These are phyloP conservation scores for Exophiala spinifera DNA, from an alignment of 2,329 filamentous ascomycete species.

Conservation along the genomic window DNA sequence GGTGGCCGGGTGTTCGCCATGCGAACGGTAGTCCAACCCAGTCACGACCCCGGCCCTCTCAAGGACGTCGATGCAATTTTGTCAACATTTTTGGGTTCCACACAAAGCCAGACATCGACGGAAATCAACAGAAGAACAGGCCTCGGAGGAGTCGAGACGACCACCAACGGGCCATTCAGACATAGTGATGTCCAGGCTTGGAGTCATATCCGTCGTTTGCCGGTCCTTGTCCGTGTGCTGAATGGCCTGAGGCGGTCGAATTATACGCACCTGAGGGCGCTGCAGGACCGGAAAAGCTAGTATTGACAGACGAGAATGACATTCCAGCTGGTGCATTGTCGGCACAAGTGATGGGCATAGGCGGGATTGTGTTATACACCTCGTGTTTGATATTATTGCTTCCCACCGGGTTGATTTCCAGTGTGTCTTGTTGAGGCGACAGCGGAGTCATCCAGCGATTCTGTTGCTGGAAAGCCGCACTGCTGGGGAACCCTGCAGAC, in stretches of 20 bases:
- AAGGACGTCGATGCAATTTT: background rate
- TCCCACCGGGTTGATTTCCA: background rate
- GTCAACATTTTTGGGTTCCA: background rate
- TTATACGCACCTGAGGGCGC: slow-evolving; percentile 12
- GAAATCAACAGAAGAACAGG: too few relatives aligned
- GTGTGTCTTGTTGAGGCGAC: slow-evolving; percentile 13
- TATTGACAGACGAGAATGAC: slow-evolving; percentile 11
- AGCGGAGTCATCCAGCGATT: slow-evolving; percentile 29
- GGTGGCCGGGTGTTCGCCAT: background rate
- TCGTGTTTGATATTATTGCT: slow-evolving; percentile 8
- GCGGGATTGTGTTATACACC: slow-evolving; percentile 15
- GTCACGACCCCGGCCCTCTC: too few relatives aligned
- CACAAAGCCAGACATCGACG: too few relatives aligned
- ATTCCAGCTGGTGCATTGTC: slow-evolving; percentile 12
- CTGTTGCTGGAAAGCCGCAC: slow-evolving; percentile 24
- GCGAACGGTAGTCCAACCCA: too few relatives aligned
- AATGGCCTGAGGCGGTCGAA: slow-evolving; percentile 6
- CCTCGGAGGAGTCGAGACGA: too few relatives aligned
- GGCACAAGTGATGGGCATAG: slow-evolving; percentile 14
- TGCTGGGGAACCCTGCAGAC: slow-evolving; percentile 23
- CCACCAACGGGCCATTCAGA: background rate
- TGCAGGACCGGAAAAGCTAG: background rate
- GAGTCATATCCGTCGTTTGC: slow-evolving; percentile 7
- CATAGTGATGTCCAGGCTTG: slow-evolving; percentile 15
- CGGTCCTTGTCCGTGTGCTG: slow-evolving; percentile 10